Conservation (phyloP, 768 basidiomycete species). For the Termitomyces sp. region DNA sequence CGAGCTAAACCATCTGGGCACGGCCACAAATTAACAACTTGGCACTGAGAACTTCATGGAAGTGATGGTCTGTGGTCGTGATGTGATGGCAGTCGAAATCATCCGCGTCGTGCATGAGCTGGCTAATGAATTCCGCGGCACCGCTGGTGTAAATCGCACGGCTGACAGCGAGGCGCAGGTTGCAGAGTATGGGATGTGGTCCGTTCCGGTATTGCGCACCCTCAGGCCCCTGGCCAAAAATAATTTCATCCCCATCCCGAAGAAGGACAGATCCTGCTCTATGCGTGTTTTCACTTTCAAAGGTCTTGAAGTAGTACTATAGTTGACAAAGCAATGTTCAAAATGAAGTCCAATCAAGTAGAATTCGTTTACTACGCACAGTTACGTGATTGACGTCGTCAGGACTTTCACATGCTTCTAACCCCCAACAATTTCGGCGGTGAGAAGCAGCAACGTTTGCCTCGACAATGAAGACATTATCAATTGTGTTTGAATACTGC, state of each 20-base stretch:
- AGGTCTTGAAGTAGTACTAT: constrained; percentile 10
- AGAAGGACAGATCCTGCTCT: constrained; percentile 7
- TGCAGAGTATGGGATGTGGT: constrained; percentile 17
- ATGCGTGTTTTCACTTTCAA: constrained; percentile 1
- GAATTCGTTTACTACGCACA: neutral
- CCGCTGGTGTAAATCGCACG: constrained; percentile 14
- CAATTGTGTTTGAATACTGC: constrained; percentile 2
- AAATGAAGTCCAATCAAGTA: neutral
- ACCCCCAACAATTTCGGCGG: constrained; percentile 10
- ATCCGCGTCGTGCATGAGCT: constrained; percentile 11
- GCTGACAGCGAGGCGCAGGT: constrained; percentile 18
- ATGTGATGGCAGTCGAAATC: constrained; percentile 1
- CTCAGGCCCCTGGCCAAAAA: constrained; percentile 15
- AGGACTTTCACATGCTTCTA: constrained; percentile 8
- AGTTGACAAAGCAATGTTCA: neutral
- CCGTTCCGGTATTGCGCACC: constrained; percentile 11
- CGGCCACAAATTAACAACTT: constrained; percentile 13
- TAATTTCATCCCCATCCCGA: constrained; percentile 15
- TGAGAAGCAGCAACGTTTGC: constrained; percentile 7
- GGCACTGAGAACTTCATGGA: constrained; percentile 12
- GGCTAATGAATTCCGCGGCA: constrained; percentile 7
- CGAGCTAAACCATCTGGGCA: constrained; percentile 11
- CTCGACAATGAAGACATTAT: constrained; percentile 11
- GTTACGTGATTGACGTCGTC: neutral
- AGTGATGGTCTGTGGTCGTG: constrained; percentile 1